Evolutionary conservation across 225 moss, liverwort and hornwort genomes (phyloP).

Genomic region (Pseudisothecium myosuroides): DNA sequence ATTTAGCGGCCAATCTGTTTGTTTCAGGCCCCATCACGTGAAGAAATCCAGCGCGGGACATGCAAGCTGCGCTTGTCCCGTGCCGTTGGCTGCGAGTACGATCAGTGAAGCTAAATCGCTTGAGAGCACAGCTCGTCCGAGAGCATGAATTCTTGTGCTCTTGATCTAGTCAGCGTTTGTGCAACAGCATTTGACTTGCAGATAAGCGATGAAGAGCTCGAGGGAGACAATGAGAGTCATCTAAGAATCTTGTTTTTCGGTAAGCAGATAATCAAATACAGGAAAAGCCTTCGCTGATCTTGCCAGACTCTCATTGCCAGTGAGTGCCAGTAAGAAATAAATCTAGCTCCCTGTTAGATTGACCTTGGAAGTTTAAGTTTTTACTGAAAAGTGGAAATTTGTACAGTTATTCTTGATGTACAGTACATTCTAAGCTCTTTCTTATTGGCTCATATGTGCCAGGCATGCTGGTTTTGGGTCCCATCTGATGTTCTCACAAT

Average conservation of each 20-base stretch:
- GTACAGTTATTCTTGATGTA: conserved; percentile 5
- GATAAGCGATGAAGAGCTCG: not conserved
- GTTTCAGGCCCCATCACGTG: not conserved
- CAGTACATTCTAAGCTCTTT: not conserved
- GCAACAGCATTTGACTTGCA: not conserved
- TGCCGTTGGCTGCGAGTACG: not conserved
- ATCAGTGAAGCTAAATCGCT: not conserved
- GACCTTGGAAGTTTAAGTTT: not conserved
- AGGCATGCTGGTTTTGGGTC: not conserved
- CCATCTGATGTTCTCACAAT: conserved; percentile 9
- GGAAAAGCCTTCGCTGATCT: not conserved
- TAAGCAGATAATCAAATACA: not conserved
- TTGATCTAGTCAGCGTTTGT: not conserved
- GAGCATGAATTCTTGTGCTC: not conserved
- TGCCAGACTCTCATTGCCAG: not conserved
- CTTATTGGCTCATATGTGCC: not conserved
- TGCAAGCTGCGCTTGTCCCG: not conserved
- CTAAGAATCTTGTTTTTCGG: not conserved
- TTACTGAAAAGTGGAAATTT: not conserved
- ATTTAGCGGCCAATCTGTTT: not conserved
- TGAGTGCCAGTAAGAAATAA: not conserved
- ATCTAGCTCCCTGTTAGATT: not conserved
- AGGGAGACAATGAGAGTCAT: not conserved
- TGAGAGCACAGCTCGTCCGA: not conserved
- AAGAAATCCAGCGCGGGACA: not conserved